Evolutionary conservation across 1,139 yeast genomes (phyloP), one percentile per base, ranked within the genome.

Genomic region (Taiozyma onychis): DNA sequence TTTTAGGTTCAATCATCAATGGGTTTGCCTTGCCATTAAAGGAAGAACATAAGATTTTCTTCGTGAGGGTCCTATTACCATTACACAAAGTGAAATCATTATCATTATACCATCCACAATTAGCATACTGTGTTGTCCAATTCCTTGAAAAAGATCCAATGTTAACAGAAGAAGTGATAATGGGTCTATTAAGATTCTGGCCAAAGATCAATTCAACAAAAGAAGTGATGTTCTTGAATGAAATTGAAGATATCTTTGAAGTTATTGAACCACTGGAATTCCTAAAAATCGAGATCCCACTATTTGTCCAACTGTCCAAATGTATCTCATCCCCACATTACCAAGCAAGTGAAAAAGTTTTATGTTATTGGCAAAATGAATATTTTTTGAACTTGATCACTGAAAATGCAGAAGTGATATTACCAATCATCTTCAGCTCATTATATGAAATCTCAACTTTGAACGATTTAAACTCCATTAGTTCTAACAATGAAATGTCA

Each of bases 21-120:
- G 99, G 99, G 21, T 93, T 93, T 75, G 99, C 99, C 6, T 75
- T 93, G 57, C 99, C 99, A 3, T 77, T 93, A 61, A 93, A 93
- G 67, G 98, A 91, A 63, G 99, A 93, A 68, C 99, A 93, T 71
- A 93, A 93, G 69, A 83, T 88, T 16, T 93, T 95, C 63, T 73
- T 93, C 57, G 83, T 89, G 34, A 78, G 97, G 53, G 91, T 91
- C n/a, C 77, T 93, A 62, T 76, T 93, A 39, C 99, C 99, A 28
- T 73, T 93, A 66, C 99, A 93, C 69, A 93, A 95, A 67, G 95
- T 89, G 13, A 85, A 91, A 64, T 81, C 95, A 50, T 74, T 93
- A 53, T 85, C 95, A 13, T 73, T 91, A 56, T 93, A 91, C 67
- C 99, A 93, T 66, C 97, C 99, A 42, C 99, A 95, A 69, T 76